Conservation (phyloP, 345 rosid genomes). For the Physaria fendleri region DNA sequence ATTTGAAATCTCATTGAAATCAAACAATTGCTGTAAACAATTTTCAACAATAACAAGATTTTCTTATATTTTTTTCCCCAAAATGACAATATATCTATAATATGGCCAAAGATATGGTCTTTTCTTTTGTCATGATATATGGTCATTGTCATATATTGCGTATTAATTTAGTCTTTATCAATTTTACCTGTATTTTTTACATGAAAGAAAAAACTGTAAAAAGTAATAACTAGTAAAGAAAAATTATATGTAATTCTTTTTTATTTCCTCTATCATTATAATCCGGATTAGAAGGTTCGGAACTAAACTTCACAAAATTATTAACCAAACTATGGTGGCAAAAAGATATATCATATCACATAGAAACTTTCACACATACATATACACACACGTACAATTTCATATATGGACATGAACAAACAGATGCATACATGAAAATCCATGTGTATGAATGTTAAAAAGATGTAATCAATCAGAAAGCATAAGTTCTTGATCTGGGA, state of each 20-base stretch:
- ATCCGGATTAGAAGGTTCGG: too few species aligned
- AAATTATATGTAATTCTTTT: too few species aligned
- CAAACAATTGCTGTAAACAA: background rate
- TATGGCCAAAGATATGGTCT: background rate
- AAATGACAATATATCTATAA: background rate
- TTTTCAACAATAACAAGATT: background rate
- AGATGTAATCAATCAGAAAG: slow-evolving; percentile 37
- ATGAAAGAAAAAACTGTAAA: background rate
- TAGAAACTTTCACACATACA: slow-evolving; percentile 2
- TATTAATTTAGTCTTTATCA: too few species aligned
- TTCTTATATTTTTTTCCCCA: background rate
- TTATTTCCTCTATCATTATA: background rate
- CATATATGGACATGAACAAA: background rate
- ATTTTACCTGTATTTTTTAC: too few species aligned
- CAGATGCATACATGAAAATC: slow-evolving; percentile 9
- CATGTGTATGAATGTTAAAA: slow-evolving; percentile 11
- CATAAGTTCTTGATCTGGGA: slow-evolving; percentile 47
- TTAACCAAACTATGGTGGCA: too few species aligned
- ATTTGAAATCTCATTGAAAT: background rate
- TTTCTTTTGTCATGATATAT: too few species aligned
- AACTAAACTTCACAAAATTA: too few species aligned
- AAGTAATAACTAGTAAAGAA: background rate
- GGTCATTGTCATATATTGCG: too few species aligned
- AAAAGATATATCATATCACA: slow-evolving; percentile 20
- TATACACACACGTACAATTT: background rate